Percentiles rank a stretch among this genome's conserved stretches.
Evolutionary conservation across 805 yeast genomes (phyloP).

Genomic region (Teunomyces gatunensis): DNA sequence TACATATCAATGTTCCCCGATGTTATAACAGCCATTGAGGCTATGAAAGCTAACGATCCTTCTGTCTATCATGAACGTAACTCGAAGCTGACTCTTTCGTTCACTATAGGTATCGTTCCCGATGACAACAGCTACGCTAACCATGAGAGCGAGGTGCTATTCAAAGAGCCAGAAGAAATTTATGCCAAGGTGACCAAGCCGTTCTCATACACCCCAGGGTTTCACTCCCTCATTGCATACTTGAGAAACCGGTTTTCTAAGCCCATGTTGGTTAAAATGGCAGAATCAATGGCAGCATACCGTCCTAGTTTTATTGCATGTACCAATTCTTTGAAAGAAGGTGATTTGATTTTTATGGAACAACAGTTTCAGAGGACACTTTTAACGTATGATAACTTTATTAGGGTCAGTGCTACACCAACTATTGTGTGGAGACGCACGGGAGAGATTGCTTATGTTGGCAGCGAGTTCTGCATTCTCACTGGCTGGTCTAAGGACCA

Average conservation of each 20-base stretch:
- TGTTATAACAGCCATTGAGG: constrained; percentile 46
- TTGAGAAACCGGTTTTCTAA: constrained; percentile 68
- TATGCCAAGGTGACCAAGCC: constrained; percentile 75
- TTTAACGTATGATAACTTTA: constrained; percentile 82
- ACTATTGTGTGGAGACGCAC: constrained; percentile 95
- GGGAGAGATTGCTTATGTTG: constrained; percentile 92
- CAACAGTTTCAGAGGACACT: constrained; percentile 93
- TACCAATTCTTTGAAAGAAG: constrained; percentile 82
- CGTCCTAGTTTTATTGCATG: constrained; percentile 93
- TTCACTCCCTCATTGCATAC: constrained; percentile 75
- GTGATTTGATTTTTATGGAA: constrained; percentile 91
- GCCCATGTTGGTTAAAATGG: constrained; percentile 72
- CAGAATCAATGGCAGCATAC: constrained; percentile 84
- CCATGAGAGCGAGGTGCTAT: constrained; percentile 14
- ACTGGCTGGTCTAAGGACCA: constrained; percentile 87
- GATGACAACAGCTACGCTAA: constrained; percentile 30
- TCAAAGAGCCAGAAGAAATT: constrained; percentile 70
- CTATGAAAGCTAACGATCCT: constrained; percentile 40
- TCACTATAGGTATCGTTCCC: constrained; percentile 45
- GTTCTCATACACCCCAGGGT: constrained; percentile 87
- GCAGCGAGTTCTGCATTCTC: constrained; percentile 85
- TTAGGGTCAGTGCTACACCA: constrained; percentile 86
- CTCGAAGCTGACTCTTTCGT: constrained; percentile 44
- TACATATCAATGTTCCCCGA: constrained; percentile 56
- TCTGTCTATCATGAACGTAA: constrained; percentile 35